phyloP scores from a whole-genome alignment of 1,284 basidiomycete species.

The Ustilago cynodontis region DNA sequence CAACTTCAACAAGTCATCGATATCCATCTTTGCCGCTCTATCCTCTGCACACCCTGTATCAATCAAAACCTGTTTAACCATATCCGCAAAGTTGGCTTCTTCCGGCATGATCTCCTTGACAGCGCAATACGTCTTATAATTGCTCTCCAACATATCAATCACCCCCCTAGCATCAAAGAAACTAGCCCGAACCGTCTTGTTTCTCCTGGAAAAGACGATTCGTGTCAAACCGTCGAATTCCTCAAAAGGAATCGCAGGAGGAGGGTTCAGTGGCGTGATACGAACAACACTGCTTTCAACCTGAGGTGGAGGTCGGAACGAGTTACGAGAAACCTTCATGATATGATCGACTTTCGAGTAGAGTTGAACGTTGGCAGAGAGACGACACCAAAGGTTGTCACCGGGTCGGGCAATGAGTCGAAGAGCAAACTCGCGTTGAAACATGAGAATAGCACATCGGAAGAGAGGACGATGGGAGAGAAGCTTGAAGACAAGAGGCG shows the following conservation, averaged over 20 bases:
- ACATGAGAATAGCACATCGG: slow-evolving; percentile 97
- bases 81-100: slow-evolving; percentile 63
- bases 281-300: slow-evolving; percentile 94
- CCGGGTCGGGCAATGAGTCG: slow-evolving; percentile 89
- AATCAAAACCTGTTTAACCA: slow-evolving; percentile 81
- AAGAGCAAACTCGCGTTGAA: slow-evolving; percentile 96
- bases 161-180: slow-evolving; percentile 90
- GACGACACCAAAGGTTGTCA: slow-evolving; percentile 88
- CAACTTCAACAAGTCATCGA: slow-evolving; percentile 83
- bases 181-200: slow-evolving; percentile 89
- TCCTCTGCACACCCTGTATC: slow-evolving; percentile 78
- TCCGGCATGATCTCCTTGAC: slow-evolving; percentile 73
- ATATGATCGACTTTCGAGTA: slow-evolving; percentile 95
- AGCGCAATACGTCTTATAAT: slow-evolving; percentile 93
- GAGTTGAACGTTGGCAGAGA: slow-evolving; percentile 96
- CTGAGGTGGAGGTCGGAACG: slow-evolving; percentile 94
- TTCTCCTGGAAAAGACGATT: slow-evolving; percentile 88
- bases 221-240: slow-evolving; percentile 95
- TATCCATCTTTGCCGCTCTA: slow-evolving; percentile 84
- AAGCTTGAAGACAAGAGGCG: slow-evolving; percentile 94
- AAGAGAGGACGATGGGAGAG: slow-evolving; percentile 95
- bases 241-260: slow-evolving; percentile 93
- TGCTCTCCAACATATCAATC: slow-evolving; percentile 91
- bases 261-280: slow-evolving; percentile 91
- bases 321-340: slow-evolving; percentile 95